Evolutionary conservation across 2,329 filamentous ascomycete genomes (phyloP).

Genomic region (Hymenotorrendiella dingleyae): DNA sequence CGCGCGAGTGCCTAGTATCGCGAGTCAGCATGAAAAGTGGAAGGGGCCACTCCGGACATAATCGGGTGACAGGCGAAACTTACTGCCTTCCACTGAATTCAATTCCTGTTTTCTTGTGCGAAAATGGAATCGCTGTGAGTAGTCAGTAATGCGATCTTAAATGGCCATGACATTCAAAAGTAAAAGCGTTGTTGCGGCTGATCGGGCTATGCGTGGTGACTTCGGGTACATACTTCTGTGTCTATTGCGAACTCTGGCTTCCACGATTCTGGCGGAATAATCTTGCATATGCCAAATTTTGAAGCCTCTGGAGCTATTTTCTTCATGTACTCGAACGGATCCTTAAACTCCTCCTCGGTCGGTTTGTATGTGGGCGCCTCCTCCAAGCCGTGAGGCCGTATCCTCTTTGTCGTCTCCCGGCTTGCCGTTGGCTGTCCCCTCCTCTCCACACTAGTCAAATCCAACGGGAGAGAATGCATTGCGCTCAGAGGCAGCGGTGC

Average conservation of each 20-base stretch:
- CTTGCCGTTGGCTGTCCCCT: constrained; percentile 74
- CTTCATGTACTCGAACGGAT: constrained; percentile 87
- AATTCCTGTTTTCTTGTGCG: constrained; percentile 92
- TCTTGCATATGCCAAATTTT: constrained; percentile 89
- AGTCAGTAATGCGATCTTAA: constrained; percentile 26
- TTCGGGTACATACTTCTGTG: constrained; percentile 64
- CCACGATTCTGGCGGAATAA: constrained; percentile 90
- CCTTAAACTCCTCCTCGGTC: constrained; percentile 88
- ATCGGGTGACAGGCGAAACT: constrained; percentile 30
- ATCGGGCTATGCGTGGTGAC: neutral
- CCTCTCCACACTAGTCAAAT: constrained; percentile 85
- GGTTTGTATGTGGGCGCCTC: constrained; percentile 89
- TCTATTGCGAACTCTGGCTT: constrained; percentile 94
- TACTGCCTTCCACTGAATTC: constrained; percentile 97
- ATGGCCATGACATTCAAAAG: too few relatives aligned
- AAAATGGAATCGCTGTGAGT: constrained; percentile 82
- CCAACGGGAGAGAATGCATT: constrained; percentile 51
- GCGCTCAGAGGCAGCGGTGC: constrained; percentile 30
- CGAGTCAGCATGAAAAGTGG: constrained; percentile 17
- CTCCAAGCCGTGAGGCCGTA: constrained; percentile 74
- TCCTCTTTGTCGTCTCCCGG: constrained; percentile 70
- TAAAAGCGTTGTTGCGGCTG: too few relatives aligned
- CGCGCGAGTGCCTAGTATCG: constrained; percentile 70
- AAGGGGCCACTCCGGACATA: neutral
- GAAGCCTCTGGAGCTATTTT: constrained; percentile 84